A percentile compares a stretch with the other conserved stretches of the same genome.
These are phyloP conservation scores for Nothomitra cinnamomea DNA, from an alignment of 2,329 filamentous ascomycete genomes.

Conservation along the genomic window DNA sequence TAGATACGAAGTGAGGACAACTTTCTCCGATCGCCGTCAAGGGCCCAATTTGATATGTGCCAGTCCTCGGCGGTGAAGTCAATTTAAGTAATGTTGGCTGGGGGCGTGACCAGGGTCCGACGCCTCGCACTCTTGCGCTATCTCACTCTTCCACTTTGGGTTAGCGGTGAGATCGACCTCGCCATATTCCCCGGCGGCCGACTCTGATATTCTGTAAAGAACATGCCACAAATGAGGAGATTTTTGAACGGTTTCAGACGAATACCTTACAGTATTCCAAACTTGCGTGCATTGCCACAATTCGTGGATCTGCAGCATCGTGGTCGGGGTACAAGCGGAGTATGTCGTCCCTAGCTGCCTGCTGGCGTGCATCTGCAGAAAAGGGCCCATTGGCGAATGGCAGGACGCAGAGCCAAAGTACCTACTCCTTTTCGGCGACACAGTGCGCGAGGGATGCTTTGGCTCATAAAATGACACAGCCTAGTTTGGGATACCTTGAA, in stretches of 20 bases:
- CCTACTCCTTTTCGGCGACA: slow-evolving; percentile 1
- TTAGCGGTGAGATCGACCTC: background rate
- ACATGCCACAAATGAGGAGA: background rate
- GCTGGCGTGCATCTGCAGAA: slow-evolving; percentile 4
- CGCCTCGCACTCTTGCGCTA: background rate
- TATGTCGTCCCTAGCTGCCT: slow-evolving; percentile 2
- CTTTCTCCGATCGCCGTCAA: no score
- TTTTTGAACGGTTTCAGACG: background rate
- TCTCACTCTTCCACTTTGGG: background rate
- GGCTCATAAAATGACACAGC: slow-evolving; percentile 2
- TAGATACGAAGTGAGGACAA: no score
- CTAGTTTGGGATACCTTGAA: background rate
- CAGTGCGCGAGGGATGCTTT: background rate
- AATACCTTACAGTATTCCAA: background rate
- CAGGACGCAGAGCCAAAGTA: slow-evolving; percentile 2
- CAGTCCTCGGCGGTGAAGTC: no score
- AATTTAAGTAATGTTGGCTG: background rate
- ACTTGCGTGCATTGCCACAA: background rate
- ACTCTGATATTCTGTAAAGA: no score
- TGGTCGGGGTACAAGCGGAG: background rate
- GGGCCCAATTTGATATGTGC: no score
- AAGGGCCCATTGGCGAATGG: background rate
- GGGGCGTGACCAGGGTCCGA: background rate
- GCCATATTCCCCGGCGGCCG: background rate
- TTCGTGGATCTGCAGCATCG: no score